Base-by-base conservation (phyloP, 2,329 filamentous ascomycete species). In the Aspergillus arachidicola region DNA sequence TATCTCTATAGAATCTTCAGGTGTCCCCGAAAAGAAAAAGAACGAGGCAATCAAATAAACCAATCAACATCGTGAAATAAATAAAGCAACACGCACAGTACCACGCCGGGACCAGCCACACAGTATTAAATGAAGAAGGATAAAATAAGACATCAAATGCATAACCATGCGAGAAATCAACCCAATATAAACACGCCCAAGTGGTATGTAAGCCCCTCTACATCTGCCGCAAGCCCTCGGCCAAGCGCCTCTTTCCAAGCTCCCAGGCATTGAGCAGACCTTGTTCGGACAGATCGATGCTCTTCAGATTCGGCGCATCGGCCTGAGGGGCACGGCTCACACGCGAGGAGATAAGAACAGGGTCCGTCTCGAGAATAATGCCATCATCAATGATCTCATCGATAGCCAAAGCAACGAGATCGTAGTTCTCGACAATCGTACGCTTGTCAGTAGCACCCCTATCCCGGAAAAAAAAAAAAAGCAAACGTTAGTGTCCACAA, bases 341-440 rank as follows among this genome's bases (percentile, higher is more conserved):
- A 70, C 95, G 86, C 76, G 93, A 93, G 56, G 94, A 91, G 69
- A 99, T 92, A 73, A 97, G 91, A 67, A 95, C 94, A 1, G 95
- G 94, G 78, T 99, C 95, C 0, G 94, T 98, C 83, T 99, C 95
- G 65, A 99, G 88, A 72, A 99, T 94, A 76, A 98, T 96, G 64
- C 95, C 95, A 75, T 96, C 93, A 79, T 97, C 93, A 59, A 96
- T 88, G 66, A 96, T 94, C 80, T 99, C 95, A 79, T 99, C 95
- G 68, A 99, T 92, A 51, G 94, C 92, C 59, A 99, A 87, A 16
- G 93, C 91, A 66, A 97, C 92, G 26, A 98, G 87, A 80, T 98
- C 95, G 84, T 98, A 99, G 86, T 98, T 98, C 82, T 99, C 95
- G 75, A 98, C 90, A 69, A 98, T 93, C 62, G 95, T 98, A 70